Evolutionary conservation across 495 filamentous ascomycete species (phyloP).

Genomic region (Hypoxylon fragiforme): DNA sequence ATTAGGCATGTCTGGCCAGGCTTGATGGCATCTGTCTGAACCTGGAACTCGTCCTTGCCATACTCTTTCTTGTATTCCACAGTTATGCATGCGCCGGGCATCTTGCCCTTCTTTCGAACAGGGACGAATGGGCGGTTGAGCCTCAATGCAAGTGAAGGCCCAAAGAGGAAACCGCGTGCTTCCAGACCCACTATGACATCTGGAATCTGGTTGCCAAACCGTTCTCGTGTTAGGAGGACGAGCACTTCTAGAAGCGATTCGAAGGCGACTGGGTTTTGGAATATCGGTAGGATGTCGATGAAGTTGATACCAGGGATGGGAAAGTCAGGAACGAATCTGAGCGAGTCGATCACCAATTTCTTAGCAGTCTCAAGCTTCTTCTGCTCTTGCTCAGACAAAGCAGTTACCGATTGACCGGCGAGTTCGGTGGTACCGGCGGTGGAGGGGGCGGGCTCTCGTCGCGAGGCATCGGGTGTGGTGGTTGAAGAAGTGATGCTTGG

Average conservation of each 20-base stretch:
- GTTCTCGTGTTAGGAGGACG: slow-evolving; percentile 73
- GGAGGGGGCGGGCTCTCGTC: slow-evolving; percentile 62
- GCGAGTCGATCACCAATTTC: slow-evolving; percentile 47
- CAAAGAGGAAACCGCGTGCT: slow-evolving; percentile 93
- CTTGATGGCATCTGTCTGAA: slow-evolving; percentile 83
- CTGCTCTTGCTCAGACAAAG: slow-evolving; percentile 29
- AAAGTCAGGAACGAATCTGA: slow-evolving; percentile 86
- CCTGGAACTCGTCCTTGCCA: slow-evolving; percentile 93
- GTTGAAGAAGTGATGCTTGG: slow-evolving; percentile 37
- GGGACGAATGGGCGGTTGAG: slow-evolving; percentile 90
- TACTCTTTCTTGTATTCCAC: slow-evolving; percentile 94
- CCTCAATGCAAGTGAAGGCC: slow-evolving; percentile 82
- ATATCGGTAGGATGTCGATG: slow-evolving; percentile 97
- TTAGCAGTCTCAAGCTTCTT: slow-evolving; percentile 37
- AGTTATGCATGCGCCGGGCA: slow-evolving; percentile 83
- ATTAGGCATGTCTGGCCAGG: slow-evolving; percentile 86
- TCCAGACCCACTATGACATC: slow-evolving; percentile 95
- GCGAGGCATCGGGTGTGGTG: slow-evolving; percentile 51
- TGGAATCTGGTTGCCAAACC: slow-evolving; percentile 58
- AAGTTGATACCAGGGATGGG: slow-evolving; percentile 93
- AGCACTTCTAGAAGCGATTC: slow-evolving; percentile 79
- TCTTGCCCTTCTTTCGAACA: slow-evolving; percentile 93
- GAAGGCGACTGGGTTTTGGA: slow-evolving; percentile 78
- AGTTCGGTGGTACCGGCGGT: slow-evolving; percentile 82
- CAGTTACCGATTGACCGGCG: slow-evolving; percentile 85